A percentile compares a stretch with the other conserved stretches of the same genome.
phyloP scores from a whole-genome alignment of 805 yeast genomes.

The Wickerhamomyces rabaulensis region DNA sequence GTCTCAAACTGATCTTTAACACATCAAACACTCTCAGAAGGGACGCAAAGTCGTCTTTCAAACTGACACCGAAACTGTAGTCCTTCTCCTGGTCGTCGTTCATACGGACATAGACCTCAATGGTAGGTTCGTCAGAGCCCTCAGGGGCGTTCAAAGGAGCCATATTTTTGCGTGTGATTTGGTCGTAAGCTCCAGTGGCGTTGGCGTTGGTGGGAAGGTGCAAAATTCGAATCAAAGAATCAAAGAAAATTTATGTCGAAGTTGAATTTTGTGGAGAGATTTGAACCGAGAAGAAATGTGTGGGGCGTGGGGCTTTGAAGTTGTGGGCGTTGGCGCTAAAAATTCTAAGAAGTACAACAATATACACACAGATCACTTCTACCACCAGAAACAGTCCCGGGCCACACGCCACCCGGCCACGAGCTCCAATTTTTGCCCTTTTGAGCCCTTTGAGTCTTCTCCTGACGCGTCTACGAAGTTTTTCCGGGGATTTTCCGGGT shows the following conservation, averaged over 20 bases:
- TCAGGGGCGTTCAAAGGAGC: not conserved
- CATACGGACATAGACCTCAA: conserved; percentile 55
- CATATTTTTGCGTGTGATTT: not conserved
- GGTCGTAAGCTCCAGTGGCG: too few species aligned
- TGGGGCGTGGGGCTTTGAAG: not conserved
- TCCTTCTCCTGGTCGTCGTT: conserved; percentile 83
- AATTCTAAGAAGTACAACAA: too few species aligned
- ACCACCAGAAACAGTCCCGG: too few species aligned
- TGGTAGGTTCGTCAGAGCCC: conserved; percentile 17
- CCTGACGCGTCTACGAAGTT: not conserved
- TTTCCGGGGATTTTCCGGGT: not conserved
- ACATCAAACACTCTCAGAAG: conserved; percentile 56
- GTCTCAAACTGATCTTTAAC: conserved; percentile 74
- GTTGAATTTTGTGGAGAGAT: not conserved
- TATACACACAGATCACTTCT: too few species aligned
- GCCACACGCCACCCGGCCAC: too few species aligned
- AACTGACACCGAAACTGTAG: conserved; percentile 75
- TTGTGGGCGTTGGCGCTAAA: too few species aligned
- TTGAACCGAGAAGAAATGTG: not conserved
- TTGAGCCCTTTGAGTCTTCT: not conserved
- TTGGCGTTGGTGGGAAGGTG: not conserved
- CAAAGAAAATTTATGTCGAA: not conserved
- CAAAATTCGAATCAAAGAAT: not conserved
- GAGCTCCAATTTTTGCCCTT: not conserved
- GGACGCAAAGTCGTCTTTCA: conserved; percentile 52